Base-by-base conservation (phyloP, 208 protist species). In the Trypanosoma brucei region DNA sequence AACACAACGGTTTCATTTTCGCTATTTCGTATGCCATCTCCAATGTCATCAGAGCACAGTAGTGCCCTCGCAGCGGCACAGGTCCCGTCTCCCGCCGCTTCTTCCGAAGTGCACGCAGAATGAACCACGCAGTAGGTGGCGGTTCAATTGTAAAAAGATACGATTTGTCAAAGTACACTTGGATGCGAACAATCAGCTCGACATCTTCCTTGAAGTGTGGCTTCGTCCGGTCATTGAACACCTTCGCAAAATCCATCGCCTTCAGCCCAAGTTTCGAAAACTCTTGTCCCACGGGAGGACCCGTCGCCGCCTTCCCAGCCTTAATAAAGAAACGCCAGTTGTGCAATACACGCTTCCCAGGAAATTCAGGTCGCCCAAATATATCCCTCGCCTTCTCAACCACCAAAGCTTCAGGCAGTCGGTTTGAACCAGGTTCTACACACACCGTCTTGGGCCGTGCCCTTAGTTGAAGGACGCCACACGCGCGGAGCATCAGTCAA, bases 141-240 rank as follows among this genome's bases (percentile, higher is more conserved):
- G 90, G 90, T 76, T 94, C 86, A 59, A 94, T 88, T 39, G 76
- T 70, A 67, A 86, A 96, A 39, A 70, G 53, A 70, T 94, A 96
- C 9, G 90, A 90, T 63, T 96, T 96, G 68, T 96, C 90, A 78
- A 94, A 91, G 79, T 92, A 96, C 22, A 96, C 86, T 64, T 96
- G 88, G 55, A 96, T 89, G 60, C 88, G 87, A 52, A 94, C 84
- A 40, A 94, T 86, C 13, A 96, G 76, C 31, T 96, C 90, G 38
- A 92, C 63, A 59, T 96, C 90, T 44, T 92, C 84, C 68, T 92
- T 93, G 55, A 96, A 93, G 53, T 85, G 49, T 50, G 83, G 83
- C 69, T 91, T 92, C 3, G 90, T 96, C 55, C 83, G 81, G 54
- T 94, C 87, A 74, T 96, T 96, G 67, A 94, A 96, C 30, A 78